A percentile compares a stretch with the other conserved stretches of the same genome.
These are phyloP conservation scores for Alternaria infectoria DNA, from an alignment of 2,329 filamentous ascomycete genomes.

Conservation along the genomic window DNA sequence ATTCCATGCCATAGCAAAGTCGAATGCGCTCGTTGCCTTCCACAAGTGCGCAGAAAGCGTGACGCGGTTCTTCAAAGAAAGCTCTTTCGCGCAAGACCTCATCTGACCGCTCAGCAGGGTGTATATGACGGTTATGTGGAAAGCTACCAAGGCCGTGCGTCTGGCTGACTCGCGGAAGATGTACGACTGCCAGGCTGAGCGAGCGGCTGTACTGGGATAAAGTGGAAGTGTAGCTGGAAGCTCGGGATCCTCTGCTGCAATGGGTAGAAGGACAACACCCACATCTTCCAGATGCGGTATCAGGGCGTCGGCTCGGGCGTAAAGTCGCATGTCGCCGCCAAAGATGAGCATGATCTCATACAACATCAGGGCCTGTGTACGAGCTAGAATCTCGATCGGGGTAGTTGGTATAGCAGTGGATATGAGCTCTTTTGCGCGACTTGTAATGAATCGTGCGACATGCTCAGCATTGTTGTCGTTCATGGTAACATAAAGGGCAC, in stretches of 20 bases:
- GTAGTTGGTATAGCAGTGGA: constrained; percentile 17
- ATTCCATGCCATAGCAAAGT: constrained; percentile 43
- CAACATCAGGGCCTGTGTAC: constrained; percentile 37
- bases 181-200: constrained; percentile 59
- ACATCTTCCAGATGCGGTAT: constrained; percentile 25
- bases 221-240: constrained; percentile 41
- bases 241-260: constrained; percentile 22
- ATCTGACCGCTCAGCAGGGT: constrained; percentile 24
- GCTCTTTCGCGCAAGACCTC: constrained; percentile 15
- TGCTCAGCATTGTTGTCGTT: constrained; percentile 57
- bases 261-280: constrained; percentile 5
- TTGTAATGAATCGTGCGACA: constrained; percentile 58
- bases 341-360: constrained; percentile 40
- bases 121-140: constrained; percentile 52
- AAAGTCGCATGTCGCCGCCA: constrained; percentile 28
- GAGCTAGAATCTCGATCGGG: constrained; percentile 32
- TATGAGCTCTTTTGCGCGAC: constrained; percentile 54
- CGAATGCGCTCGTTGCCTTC: constrained; percentile 36
- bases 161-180: constrained; percentile 61
- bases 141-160: constrained; percentile 58
- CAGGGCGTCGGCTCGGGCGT: constrained; percentile 22
- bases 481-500: constrained; percentile 60
- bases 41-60: constrained; percentile 40
- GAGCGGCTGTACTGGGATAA: constrained; percentile 45
- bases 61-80: constrained; percentile 17